A percentile compares a stretch with the other conserved stretches of the same genome.
Evolutionary conservation across 495 filamentous ascomycete species (phyloP).

Genomic region (Penicillium antarcticum): DNA sequence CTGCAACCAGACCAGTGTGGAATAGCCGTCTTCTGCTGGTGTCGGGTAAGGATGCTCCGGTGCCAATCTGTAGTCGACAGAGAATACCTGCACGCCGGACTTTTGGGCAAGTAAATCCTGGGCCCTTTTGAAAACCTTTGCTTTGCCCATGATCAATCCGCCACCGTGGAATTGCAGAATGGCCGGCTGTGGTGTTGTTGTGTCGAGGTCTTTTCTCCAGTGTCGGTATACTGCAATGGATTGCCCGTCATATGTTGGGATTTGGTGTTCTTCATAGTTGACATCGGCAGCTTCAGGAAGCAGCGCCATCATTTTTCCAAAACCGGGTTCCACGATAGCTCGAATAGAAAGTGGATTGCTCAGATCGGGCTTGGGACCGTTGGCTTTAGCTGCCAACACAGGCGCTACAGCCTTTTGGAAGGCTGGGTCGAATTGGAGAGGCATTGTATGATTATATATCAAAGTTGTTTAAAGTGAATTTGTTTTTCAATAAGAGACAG

Average conservation of each 20-base stretch:
- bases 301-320: not conserved
- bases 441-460: not conserved
- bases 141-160: constrained; percentile 15
- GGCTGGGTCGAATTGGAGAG: constrained; percentile 11
- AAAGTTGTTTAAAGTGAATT: too few relatives aligned
- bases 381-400: not conserved
- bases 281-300: constrained; percentile 12
- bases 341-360: constrained; percentile 8
- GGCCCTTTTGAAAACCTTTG: not conserved
- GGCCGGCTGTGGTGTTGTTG: constrained; percentile 7
- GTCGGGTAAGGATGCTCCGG: constrained; percentile 33
- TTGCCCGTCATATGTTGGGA: constrained; percentile 13
- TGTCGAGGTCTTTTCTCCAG: not conserved
- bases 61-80: constrained; percentile 34
- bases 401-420: constrained; percentile 7
- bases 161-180: constrained; percentile 22
- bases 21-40: constrained; percentile 35
- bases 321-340: not conserved
- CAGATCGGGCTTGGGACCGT: not conserved
- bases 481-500: too few relatives aligned
- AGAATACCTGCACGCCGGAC: constrained; percentile 19
- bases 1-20: constrained; percentile 39
- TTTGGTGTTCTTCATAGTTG: constrained; percentile 8
- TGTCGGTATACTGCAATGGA: constrained; percentile 11
- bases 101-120: constrained; percentile 7